These are phyloP conservation scores for Apiotrichum brassicae DNA, from an alignment of 1,284 basidiomycete genomes.

Conservation along the genomic window DNA sequence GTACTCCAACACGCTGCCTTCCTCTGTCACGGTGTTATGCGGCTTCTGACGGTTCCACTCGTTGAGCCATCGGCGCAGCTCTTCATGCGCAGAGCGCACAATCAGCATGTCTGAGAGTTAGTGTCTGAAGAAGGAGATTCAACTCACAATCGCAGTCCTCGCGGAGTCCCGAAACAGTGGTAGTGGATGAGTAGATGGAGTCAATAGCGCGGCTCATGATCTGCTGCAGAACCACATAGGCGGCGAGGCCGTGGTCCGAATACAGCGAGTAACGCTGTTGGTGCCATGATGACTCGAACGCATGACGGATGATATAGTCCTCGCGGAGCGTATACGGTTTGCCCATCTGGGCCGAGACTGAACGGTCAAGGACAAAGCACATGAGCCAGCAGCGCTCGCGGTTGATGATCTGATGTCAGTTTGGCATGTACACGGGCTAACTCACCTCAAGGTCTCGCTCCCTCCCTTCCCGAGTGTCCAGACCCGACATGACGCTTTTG, in stretches of 20 bases:
- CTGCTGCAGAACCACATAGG: conserved; percentile 65
- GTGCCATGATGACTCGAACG: conserved; percentile 59
- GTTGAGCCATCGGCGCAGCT: conserved; percentile 36
- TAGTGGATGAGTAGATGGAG: conserved; percentile 77
- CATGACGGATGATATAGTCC: conserved; percentile 78
- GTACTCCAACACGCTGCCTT: conserved; percentile 20
- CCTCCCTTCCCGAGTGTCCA: conserved; percentile 63
- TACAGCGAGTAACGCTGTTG: conserved; percentile 57
- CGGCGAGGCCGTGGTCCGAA: conserved; percentile 52
- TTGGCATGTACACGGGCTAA: not conserved
- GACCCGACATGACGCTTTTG: conserved; percentile 63
- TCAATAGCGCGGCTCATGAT: conserved; percentile 83
- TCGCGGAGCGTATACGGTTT: conserved; percentile 50
- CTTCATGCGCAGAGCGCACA: conserved; percentile 42
- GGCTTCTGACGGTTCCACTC: conserved; percentile 12
- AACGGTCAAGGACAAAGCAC: conserved; percentile 84
- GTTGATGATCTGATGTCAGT: conserved; percentile 64
- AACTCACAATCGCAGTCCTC: conserved; percentile 65
- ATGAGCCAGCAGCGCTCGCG: conserved; percentile 90
- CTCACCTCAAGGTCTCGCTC: conserved; percentile 44
- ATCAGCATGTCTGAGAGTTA: conserved; percentile 32
- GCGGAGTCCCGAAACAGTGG: conserved; percentile 73
- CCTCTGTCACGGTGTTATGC: not conserved
- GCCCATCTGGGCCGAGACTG: conserved; percentile 65
- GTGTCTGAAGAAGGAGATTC: not conserved